Evolutionary conservation across 2,329 filamentous ascomycete genomes (phyloP), one percentile per base, ranked within the genome.

Genomic region (Hypomyces perniciosus): DNA sequence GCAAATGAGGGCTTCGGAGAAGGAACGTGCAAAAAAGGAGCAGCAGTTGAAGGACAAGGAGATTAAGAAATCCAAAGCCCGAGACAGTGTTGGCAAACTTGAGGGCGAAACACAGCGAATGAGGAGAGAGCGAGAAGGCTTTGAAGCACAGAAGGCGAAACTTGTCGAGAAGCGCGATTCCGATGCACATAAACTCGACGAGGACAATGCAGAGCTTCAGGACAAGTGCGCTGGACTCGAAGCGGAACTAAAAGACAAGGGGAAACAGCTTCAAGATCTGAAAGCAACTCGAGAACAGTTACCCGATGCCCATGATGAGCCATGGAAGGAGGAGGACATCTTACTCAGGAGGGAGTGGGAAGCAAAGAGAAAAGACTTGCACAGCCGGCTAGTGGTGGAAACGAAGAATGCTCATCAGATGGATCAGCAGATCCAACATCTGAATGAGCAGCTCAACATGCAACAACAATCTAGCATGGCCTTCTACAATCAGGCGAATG

Each of bases 1-100:
- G 48, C 78, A 88, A 57, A 96, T 95, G 73, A 83, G 90, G 44
- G 79, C 83, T 4, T 86, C 88, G 1, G 86, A 95, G 63, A 88
- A 86, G 56, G 85, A 87, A 54, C 88, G 86, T 59, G 77, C 80
- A 1, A 88, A 91, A 62, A 88, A 88, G 62, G 89, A 96, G 62
- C 84, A 84, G 59, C 61, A 78, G 7, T 63, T 91, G 46, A 81
- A 80, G 59, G 83, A 89, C 46, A 89, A 85, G 65, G 77, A 83
- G 59, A 75, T 77, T 12, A 86, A 90, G 63, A 77, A 83, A 48
- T 72, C 80, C 57, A 90, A 87, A 63, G 72, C 88, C 54, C 78
- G 83, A 50, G 85, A 90, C 34, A 86, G 85, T 56, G 81, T 87
- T 46, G 70, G 76, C 5, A 84, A 85, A 55, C 88, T 86, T 77